Percentiles rank a stretch among this genome's conserved stretches.
phyloP scores from a whole-genome alignment of 2,329 filamentous ascomycete species.

The Ophiostoma populinum region DNA sequence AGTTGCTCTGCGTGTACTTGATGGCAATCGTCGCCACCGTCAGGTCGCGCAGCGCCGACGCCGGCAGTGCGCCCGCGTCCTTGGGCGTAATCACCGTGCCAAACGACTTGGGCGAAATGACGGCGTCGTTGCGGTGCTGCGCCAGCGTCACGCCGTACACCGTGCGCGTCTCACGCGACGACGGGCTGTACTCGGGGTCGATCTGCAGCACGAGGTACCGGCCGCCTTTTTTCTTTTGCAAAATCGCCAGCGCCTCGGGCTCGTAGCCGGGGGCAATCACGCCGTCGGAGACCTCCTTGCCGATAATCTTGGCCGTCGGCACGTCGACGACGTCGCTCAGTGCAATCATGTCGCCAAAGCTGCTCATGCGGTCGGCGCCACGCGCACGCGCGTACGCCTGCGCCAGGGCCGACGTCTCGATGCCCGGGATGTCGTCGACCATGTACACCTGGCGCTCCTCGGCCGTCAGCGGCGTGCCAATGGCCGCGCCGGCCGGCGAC shows the following conservation, averaged over 20 bases:
- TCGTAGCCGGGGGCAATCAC: conserved; percentile 83
- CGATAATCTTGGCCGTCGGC: conserved; percentile 92
- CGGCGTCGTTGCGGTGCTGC: conserved; percentile 84
- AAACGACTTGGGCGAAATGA: conserved; percentile 75
- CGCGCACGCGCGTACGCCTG: conserved; percentile 92
- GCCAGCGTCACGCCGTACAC: conserved; percentile 79
- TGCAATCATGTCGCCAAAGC: conserved; percentile 92
- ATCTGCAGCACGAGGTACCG: conserved; percentile 95
- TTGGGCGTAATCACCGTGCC: conserved; percentile 74
- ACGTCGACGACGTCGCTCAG: conserved; percentile 82
- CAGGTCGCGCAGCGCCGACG: conserved; percentile 71
- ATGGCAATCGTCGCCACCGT: conserved; percentile 91
- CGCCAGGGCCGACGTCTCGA: conserved; percentile 71
- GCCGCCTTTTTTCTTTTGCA: conserved; percentile 96
- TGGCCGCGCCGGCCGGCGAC: conserved; percentile 87
- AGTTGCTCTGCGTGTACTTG: conserved; percentile 99
- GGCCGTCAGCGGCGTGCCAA: conserved; percentile 70
- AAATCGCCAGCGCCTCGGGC: conserved; percentile 69
- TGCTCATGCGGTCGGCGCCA: conserved; percentile 95
- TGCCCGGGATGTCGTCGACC: conserved; percentile 82
- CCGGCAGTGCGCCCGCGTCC: conserved; percentile 52
- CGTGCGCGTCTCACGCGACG: conserved; percentile 66
- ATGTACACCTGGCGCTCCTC: conserved; percentile 97
- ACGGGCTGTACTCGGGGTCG: conserved; percentile 69
- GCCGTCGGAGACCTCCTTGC: conserved; percentile 92